Evolutionary conservation across 768 basidiomycete genomes (phyloP).

Genomic region (Tricholoma terreum): DNA sequence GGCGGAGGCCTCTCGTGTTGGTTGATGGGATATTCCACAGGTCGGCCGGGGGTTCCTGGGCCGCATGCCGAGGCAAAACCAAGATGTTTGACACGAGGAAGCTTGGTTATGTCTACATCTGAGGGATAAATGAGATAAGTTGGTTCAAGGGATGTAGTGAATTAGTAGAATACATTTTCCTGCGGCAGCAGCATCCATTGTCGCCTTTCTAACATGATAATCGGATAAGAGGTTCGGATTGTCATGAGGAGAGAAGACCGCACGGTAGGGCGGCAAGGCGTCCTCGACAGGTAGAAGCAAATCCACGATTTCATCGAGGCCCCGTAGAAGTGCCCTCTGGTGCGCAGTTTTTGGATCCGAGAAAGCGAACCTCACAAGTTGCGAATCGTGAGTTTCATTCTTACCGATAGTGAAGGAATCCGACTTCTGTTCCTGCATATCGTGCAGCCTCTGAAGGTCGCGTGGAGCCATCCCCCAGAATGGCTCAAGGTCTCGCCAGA

Average conservation of each 20-base stretch:
- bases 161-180: slow-evolving; percentile 24
- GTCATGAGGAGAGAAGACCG: slow-evolving; percentile 39
- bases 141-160: background rate
- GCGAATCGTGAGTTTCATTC: slow-evolving; percentile 20
- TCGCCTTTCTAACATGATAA: slow-evolving; percentile 27
- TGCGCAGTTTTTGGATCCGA: slow-evolving; percentile 21
- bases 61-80: slow-evolving; percentile 30
- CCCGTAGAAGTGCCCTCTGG: slow-evolving; percentile 18
- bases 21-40: slow-evolving; percentile 19
- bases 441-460: slow-evolving; percentile 36
- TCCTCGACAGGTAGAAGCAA: slow-evolving; percentile 37
- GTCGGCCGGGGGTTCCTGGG: slow-evolving; percentile 27
- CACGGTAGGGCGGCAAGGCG: slow-evolving; percentile 37
- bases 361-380: slow-evolving; percentile 20
- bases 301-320: slow-evolving; percentile 24
- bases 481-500: slow-evolving; percentile 73
- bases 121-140: background rate
- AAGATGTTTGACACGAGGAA: slow-evolving; percentile 14
- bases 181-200: slow-evolving; percentile 30
- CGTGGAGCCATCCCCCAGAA: slow-evolving; percentile 68
- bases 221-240: slow-evolving; percentile 34
- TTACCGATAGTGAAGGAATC: slow-evolving; percentile 44
- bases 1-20: slow-evolving; percentile 19
- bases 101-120: slow-evolving; percentile 20
- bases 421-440: slow-evolving; percentile 33